These are phyloP conservation scores for Oidiodendron maius DNA, from an alignment of 495 filamentous ascomycete genomes.

Conservation along the genomic window DNA sequence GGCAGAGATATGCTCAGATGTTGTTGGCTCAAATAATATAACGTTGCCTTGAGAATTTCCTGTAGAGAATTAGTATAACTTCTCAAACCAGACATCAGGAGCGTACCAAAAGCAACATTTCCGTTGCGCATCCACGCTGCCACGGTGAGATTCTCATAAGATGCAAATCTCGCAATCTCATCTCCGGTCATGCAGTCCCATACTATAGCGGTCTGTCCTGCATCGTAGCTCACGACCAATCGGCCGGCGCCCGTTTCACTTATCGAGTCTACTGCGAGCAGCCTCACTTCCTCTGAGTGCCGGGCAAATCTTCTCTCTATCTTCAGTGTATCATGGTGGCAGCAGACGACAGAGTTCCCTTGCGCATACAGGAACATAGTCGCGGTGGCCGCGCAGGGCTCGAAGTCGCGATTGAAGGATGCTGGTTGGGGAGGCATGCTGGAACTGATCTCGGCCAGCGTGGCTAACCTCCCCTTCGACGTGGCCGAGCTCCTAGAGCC, in stretches of 20 bases:
- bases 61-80: conserved; percentile 34
- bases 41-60: conserved; percentile 88
- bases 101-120: conserved; percentile 81
- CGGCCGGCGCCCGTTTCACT: conserved; percentile 82
- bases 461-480: conserved; percentile 28
- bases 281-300: conserved; percentile 75
- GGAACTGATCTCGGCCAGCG: conserved; percentile 38
- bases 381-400: conserved; percentile 80
- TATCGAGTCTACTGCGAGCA: conserved; percentile 85
- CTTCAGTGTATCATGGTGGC: conserved; percentile 86
- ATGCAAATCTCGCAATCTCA: conserved; percentile 82
- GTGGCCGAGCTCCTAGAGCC: conserved; percentile 43
- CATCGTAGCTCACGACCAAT: conserved; percentile 89
- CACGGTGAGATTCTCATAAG: conserved; percentile 78
- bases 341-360: conserved; percentile 67
- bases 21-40: conserved; percentile 88
- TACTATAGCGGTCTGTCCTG: conserved; percentile 85
- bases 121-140: conserved; percentile 97
- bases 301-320: conserved; percentile 82
- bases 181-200: conserved; percentile 94
- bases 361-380: conserved; percentile 85
- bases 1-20: conserved; percentile 87
- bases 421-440: conserved; percentile 38
- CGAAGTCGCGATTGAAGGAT: conserved; percentile 54
- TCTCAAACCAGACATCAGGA: background rate